These are phyloP conservation scores for Furcasterigmium sp. DNA, from an alignment of 2,329 filamentous ascomycete genomes.

Conservation along the genomic window DNA sequence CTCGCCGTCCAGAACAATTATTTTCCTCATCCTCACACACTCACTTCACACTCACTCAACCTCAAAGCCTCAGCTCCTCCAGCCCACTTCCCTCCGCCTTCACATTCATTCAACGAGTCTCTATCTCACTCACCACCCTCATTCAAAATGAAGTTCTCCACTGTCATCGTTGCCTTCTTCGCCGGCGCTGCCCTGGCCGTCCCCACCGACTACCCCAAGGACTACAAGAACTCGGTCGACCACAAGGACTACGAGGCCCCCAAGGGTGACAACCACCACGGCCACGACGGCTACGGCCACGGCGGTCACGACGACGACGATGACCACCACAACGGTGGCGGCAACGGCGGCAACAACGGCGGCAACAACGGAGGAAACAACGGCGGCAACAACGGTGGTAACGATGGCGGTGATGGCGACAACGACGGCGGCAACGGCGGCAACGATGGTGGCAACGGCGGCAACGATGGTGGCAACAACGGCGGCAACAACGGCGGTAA, in stretches of 20 bases:
- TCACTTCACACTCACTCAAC: not conserved
- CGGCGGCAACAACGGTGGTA: not conserved
- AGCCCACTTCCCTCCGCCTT: not conserved
- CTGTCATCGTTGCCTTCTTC: constrained; percentile 1
- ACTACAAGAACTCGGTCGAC: not conserved
- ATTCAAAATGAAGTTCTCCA: constrained; percentile 4
- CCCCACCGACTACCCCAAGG: not conserved
- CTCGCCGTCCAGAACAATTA: not conserved
- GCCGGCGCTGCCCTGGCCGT: not conserved
- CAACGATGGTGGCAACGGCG: not conserved
- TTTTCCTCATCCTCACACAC: not conserved
- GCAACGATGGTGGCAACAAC: not conserved
- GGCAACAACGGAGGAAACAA: not conserved
- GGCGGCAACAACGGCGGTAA: not conserved
- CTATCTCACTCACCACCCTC: not conserved
- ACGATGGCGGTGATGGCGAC: not conserved
- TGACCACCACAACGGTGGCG: not conserved
- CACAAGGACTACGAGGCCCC: not conserved
- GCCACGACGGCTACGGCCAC: not conserved
- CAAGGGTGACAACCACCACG: not conserved
- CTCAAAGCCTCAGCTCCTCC: not conserved
- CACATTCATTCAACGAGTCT: not conserved
- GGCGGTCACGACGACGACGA: not conserved
- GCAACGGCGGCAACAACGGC: not conserved
- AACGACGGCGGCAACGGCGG: not conserved